Percentiles rank a stretch among this genome's conserved stretches.
Evolutionary conservation across 2,329 filamentous ascomycete species (phyloP).

Genomic region (Penicillium capsulatum): DNA sequence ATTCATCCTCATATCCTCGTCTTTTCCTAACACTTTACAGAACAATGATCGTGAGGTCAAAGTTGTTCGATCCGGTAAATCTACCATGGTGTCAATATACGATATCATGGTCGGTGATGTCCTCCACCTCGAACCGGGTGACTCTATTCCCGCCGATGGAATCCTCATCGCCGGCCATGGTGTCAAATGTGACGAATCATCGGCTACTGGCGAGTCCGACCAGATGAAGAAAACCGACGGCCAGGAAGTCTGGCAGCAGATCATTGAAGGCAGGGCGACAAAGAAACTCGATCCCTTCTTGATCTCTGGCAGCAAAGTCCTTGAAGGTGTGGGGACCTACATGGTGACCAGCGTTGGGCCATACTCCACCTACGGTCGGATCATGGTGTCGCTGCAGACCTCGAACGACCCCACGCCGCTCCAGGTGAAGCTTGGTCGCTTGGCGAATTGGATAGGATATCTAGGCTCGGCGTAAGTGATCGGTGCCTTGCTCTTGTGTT

Average conservation of each 20-base stretch:
- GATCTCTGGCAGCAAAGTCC: conserved; percentile 74
- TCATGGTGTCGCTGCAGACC: conserved; percentile 68
- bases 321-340: conserved; percentile 72
- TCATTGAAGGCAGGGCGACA: conserved; percentile 50
- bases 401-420: conserved; percentile 71
- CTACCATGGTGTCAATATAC: conserved; percentile 59
- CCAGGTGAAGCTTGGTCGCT: conserved; percentile 69
- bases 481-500: background rate
- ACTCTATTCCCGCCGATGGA: conserved; percentile 67
- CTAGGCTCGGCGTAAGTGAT: conserved; percentile 59
- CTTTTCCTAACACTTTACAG: conserved; percentile 35
- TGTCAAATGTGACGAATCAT: conserved; percentile 69
- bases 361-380: conserved; percentile 71
- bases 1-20: background rate
- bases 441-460: conserved; percentile 74
- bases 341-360: conserved; percentile 69
- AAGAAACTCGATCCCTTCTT: conserved; percentile 65
- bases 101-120: conserved; percentile 68
- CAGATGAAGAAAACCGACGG: conserved; percentile 63
- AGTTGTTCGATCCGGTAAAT: conserved; percentile 63
- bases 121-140: conserved; percentile 64
- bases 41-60: conserved; percentile 64
- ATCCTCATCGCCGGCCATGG: conserved; percentile 64
- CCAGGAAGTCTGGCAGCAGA: conserved; percentile 55
- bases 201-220: conserved; percentile 69